These are phyloP conservation scores for Pseudomassariella vexata DNA, from an alignment of 2,329 filamentous ascomycete species.

Conservation along the genomic window DNA sequence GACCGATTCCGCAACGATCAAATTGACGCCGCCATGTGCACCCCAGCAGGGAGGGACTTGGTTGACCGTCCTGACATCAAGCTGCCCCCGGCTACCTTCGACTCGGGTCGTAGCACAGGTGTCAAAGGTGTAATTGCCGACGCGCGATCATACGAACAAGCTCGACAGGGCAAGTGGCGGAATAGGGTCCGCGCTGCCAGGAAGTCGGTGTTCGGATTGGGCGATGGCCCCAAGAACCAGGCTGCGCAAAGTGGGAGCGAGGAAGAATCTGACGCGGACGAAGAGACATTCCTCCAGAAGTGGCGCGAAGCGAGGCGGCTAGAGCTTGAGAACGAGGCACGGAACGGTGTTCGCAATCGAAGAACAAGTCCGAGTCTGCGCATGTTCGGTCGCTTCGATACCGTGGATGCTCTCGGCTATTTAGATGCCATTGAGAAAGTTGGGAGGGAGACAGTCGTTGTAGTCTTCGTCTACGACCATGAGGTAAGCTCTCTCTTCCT, in stretches of 20 bases:
- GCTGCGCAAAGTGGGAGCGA: constrained; percentile 34
- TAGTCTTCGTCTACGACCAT: constrained; percentile 90
- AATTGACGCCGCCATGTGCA: constrained; percentile 61
- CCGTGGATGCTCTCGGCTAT: constrained; percentile 85
- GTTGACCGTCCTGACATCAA: constrained; percentile 43
- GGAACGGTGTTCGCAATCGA: constrained; percentile 50
- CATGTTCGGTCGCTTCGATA: constrained; percentile 72
- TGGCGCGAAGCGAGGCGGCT: constrained; percentile 79
- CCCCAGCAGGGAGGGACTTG: constrained; percentile 44
- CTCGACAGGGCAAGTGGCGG: constrained; percentile 51
- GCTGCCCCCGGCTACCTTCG: constrained; percentile 57
- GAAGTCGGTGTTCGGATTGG: constrained; percentile 48
- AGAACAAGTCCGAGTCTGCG: constrained; percentile 72
- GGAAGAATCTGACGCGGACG: constrained; percentile 51
- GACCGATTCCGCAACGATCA: constrained; percentile 45
- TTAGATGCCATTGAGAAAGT: constrained; percentile 96
- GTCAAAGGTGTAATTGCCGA: constrained; percentile 87
- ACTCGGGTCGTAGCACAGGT: constrained; percentile 67
- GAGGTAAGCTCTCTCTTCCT: constrained; percentile 53
- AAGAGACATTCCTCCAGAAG: constrained; percentile 74
- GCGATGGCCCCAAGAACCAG: constrained; percentile 22
- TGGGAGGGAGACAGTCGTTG: constrained; percentile 70
- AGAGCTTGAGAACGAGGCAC: constrained; percentile 65
- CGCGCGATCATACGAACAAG: constrained; percentile 69
- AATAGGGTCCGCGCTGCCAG: constrained; percentile 46